A percentile compares a stretch with the other conserved stretches of the same genome.
Evolutionary conservation across 1,139 yeast species (phyloP).

Genomic region (Chernovozyma sophiae-reginae): DNA sequence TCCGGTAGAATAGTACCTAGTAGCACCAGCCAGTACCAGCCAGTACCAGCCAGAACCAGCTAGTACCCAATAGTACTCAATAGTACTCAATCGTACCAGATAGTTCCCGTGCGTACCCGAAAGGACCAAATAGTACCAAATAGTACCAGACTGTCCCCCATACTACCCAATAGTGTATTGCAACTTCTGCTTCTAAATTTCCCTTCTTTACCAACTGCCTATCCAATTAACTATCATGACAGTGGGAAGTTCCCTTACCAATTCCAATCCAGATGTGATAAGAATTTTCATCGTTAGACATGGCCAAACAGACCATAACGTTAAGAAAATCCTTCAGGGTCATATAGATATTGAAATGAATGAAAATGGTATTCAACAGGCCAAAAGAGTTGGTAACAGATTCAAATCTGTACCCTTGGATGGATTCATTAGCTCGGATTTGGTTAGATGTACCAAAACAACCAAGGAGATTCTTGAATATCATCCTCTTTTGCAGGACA

Average conservation of each 20-base stretch:
- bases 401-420: conserved; percentile 43
- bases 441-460: conserved; percentile 58
- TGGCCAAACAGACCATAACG: conserved; percentile 76
- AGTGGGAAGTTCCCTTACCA: conserved; percentile 13
- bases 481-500: conserved; percentile 18
- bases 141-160: no score
- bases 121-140: no score
- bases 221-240: no score
- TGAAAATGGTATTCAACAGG: conserved; percentile 54
- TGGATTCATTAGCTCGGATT: conserved; percentile 54
- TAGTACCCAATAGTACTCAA: no score
- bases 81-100: no score
- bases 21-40: no score
- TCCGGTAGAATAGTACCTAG: no score
- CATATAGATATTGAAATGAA: conserved; percentile 63
- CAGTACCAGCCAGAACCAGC: no score
- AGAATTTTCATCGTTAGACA: conserved; percentile 68
- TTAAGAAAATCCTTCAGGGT: conserved; percentile 67
- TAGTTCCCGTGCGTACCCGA: no score
- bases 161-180: no score
- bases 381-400: conserved; percentile 43
- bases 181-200: no score
- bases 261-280: conserved; percentile 34
- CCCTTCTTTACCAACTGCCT: no score
- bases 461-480: conserved; percentile 31